These are phyloP conservation scores for Debaryomycetaceae sp. DNA, from an alignment of 1,139 yeast species.

Conservation along the genomic window DNA sequence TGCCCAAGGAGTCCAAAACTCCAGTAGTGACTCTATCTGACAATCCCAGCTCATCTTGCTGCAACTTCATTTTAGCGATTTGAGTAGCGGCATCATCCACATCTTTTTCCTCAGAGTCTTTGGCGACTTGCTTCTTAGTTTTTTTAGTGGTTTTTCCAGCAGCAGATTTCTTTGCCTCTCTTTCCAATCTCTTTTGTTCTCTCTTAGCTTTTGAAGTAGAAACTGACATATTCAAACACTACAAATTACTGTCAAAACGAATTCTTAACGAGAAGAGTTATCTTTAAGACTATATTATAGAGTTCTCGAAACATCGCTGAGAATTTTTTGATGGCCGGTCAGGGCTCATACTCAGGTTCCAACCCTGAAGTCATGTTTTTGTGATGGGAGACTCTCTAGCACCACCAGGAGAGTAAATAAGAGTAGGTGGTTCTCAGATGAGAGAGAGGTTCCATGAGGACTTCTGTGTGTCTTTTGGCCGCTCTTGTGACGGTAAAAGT, in stretches of 20 bases:
- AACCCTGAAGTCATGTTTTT: background rate
- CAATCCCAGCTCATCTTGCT: conserved; percentile 88
- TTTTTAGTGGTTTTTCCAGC: conserved; percentile 70
- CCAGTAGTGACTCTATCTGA: conserved; percentile 98
- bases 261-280: background rate
- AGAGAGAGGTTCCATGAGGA: too few relatives aligned
- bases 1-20: conserved; percentile 81
- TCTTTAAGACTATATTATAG: background rate
- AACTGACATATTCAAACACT: conserved; percentile 38
- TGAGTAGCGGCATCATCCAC: conserved; percentile 69
- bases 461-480: too few relatives aligned
- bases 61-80: conserved; percentile 83
- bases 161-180: conserved; percentile 65
- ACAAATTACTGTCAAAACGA: background rate
- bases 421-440: too few relatives aligned
- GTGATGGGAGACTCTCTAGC: too few relatives aligned
- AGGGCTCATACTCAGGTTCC: conserved; percentile 1
- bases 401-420: too few relatives aligned
- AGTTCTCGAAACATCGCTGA: conserved; percentile 7
- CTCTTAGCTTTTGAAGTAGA: conserved; percentile 97
- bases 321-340: conserved; percentile 6
- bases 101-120: conserved; percentile 57
- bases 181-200: conserved; percentile 74
- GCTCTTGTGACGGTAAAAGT: too few relatives aligned
- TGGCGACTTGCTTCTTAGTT: conserved; percentile 53